These are phyloP conservation scores for Teratosphaeria destructans DNA, from an alignment of 2,329 filamentous ascomycete species.

Conservation along the genomic window DNA sequence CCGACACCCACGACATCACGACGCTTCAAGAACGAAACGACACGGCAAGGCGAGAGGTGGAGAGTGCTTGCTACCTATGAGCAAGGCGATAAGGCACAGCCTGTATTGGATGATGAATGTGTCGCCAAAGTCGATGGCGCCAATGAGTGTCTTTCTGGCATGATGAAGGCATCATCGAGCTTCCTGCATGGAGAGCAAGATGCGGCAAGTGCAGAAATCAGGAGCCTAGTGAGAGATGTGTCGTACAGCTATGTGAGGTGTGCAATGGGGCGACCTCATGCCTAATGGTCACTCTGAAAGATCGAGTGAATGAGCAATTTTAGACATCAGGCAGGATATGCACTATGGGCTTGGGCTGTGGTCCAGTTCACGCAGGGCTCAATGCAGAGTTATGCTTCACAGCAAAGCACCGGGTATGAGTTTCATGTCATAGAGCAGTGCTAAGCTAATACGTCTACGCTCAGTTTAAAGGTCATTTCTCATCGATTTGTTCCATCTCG, in stretches of 20 bases:
- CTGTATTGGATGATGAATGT: constrained; percentile 16
- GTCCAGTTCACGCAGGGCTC: not conserved
- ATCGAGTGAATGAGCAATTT: not conserved
- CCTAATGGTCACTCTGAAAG: not conserved
- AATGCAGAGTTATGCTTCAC: not conserved
- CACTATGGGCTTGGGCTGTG: not conserved
- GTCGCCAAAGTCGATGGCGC: constrained; percentile 15
- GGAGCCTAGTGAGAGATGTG: not conserved
- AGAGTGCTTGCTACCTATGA: constrained; percentile 12
- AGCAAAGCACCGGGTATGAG: not conserved
- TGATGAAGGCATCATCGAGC: constrained; percentile 12
- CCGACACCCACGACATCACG: too few species aligned
- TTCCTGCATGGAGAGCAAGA: constrained; percentile 17
- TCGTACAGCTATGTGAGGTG: not conserved
- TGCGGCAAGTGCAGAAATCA: constrained; percentile 4
- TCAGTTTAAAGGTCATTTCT: not conserved
- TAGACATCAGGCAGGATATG: not conserved
- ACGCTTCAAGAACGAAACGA: constrained; percentile 12
- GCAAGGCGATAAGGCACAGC: constrained; percentile 3
- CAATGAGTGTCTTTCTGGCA: constrained; percentile 21
- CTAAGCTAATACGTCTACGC: not conserved
- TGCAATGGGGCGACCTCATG: not conserved
- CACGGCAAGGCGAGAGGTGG: constrained; percentile 19
- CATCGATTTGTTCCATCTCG: not conserved
- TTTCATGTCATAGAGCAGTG: not conserved